Base-by-base conservation (phyloP, 768 basidiomycete species). In the Lentinus brumalis region DNA sequence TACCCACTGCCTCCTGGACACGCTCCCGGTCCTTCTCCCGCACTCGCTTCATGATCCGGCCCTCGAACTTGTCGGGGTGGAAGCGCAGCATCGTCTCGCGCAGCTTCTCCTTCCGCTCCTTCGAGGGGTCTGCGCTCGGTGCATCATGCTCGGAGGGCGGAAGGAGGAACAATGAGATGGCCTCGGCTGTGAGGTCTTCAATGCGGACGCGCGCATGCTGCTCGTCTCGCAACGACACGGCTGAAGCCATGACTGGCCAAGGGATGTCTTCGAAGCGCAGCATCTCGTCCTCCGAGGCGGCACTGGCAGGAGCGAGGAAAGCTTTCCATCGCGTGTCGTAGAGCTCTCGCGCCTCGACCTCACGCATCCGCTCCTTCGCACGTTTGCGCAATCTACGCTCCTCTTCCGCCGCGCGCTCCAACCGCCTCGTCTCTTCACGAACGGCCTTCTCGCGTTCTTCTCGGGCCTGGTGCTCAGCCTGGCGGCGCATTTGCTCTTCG, bases 51-150 rank as follows among this genome's bases (percentile, higher is more conserved):
- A 90, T 84, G 50, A 91, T 74, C 38, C 90, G 80, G 18, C 90
- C 88, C 70, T 92, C 88, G 56, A 91, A 91, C 70, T 92, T 92
- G 72, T 92, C 90, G 2, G 90, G 90, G 69, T 92, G 90, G 70
- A 88, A 92, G 18, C 89, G 85, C 29, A 91, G 71, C 66, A 90
- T 79, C 0, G 87, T 80, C 73, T 90, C 89, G 66, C 86, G 77
- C 47, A 91, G 67, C 62, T 79, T 86, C 18, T 90, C 87, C 69
- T 83, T 86, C 50, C 79, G 75, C 38, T 76, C 78, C 69, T 79
- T 83, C 38, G 71, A 69, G 60, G 60, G 18, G 74, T 76, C 51
- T 61, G 69, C 21, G 63, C 53, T 42, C 32, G n/a, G 9, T n/a
- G 21, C 52, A 21, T 15, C 31, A 46, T 26, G 18, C 6, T 41